Conservation (phyloP, 805 yeast species). For the Saturnispora dispora region DNA sequence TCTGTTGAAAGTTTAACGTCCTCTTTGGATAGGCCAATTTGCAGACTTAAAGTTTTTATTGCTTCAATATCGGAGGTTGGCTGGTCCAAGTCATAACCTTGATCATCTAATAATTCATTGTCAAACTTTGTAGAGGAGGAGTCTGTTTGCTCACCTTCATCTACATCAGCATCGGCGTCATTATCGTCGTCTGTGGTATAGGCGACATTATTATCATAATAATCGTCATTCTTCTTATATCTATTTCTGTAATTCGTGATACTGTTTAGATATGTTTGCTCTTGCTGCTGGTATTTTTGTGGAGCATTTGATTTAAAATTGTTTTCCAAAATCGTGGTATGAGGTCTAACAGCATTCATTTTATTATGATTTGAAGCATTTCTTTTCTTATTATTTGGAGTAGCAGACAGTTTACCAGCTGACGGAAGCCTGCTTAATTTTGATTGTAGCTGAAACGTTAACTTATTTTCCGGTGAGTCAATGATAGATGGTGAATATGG, state of each 20-base stretch:
- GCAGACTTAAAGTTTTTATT: conserved; percentile 23
- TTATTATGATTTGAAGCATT: too few species aligned
- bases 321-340: conserved; percentile 23
- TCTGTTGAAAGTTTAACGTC: conserved; percentile 29
- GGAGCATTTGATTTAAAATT: conserved; percentile 27
- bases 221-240: conserved; percentile 37
- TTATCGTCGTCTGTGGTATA: conserved; percentile 24
- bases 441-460: neutral
- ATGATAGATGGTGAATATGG: neutral
- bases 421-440: conserved; percentile 2
- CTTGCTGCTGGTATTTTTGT: conserved; percentile 43
- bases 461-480: conserved; percentile 1
- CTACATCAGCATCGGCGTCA: conserved; percentile 22
- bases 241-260: conserved; percentile 29
- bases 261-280: conserved; percentile 40
- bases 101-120: neutral
- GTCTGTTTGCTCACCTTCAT: conserved; percentile 2
- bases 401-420: neutral
- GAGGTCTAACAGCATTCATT: conserved; percentile 18
- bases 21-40: conserved; percentile 25
- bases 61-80: conserved; percentile 21
- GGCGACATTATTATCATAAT: conserved; percentile 37
- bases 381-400: neutral
- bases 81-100: conserved; percentile 14
- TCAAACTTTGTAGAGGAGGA: conserved; percentile 7